These are phyloP conservation scores for Colletotrichum sp. DNA, from an alignment of 2,329 filamentous ascomycete species.

Conservation along the genomic window DNA sequence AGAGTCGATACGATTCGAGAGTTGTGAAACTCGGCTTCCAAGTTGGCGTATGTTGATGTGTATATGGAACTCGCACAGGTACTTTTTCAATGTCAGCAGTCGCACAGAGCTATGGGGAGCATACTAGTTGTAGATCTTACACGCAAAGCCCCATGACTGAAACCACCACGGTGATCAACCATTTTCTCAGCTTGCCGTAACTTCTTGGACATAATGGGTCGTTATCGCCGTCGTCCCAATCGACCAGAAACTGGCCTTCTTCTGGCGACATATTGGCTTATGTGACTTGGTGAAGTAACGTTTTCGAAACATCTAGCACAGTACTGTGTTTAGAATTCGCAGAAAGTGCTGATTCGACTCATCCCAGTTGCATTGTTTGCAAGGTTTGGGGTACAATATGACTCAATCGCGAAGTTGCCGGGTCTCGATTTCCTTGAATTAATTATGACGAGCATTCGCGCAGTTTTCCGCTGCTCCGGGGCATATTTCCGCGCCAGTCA, in stretches of 20 bases:
- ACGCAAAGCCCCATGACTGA: constrained; percentile 79
- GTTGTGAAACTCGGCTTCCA: constrained; percentile 75
- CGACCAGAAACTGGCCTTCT: constrained; percentile 66
- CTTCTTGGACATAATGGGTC: constrained; percentile 80
- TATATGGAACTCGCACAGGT: constrained; percentile 88
- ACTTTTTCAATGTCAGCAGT: constrained; percentile 43
- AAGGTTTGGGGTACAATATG: not conserved
- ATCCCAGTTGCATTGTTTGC: not conserved
- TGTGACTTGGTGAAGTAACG: fast-evolving
- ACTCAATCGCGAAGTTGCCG: not conserved
- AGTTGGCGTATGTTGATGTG: constrained; percentile 81
- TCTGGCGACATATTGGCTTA: constrained; percentile 19
- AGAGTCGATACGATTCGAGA: constrained; percentile 77
- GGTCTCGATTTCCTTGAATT: not conserved
- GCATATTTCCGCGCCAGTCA: not conserved
- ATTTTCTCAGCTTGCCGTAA: constrained; percentile 70
- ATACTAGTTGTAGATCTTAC: constrained; percentile 79
- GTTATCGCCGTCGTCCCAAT: constrained; percentile 72
- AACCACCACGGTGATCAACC: constrained; percentile 78
- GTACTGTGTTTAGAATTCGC: fast-evolving
- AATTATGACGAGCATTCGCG: not conserved
- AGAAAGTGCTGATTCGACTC: not conserved
- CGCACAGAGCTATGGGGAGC: not conserved
- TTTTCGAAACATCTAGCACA: not conserved
- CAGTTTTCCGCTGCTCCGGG: not conserved